Evolutionary conservation across 768 basidiomycete genomes (phyloP).

Genomic region (Mycena latifolia): DNA sequence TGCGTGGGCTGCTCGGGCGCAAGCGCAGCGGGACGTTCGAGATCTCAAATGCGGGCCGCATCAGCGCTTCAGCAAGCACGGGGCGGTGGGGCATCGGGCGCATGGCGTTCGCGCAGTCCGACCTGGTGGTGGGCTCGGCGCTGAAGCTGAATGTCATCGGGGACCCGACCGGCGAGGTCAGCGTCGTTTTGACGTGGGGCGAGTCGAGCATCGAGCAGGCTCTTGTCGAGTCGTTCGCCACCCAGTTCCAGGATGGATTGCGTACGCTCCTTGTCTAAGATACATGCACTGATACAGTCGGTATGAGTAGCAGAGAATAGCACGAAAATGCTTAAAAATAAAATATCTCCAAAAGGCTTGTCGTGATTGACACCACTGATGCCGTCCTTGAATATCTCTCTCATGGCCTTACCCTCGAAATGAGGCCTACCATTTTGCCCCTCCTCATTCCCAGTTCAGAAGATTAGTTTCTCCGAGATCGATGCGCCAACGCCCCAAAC

Average conservation of each 20-base stretch:
- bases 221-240: conserved; percentile 40
- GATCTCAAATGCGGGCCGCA: conserved; percentile 54
- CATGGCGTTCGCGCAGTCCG: conserved; percentile 46
- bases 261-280: conserved; percentile 7
- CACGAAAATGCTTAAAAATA: too few species aligned
- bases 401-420: too few species aligned
- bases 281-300: too few species aligned
- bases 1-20: conserved; percentile 47
- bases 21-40: conserved; percentile 49
- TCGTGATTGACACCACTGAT: too few species aligned
- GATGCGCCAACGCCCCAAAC: neutral
- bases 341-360: too few species aligned
- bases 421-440: too few species aligned
- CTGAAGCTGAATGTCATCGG: conserved; percentile 47
- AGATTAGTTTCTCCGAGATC: too few species aligned
- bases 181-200: conserved; percentile 41
- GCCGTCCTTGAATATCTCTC: too few species aligned
- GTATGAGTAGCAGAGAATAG: too few species aligned
- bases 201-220: conserved; percentile 35
- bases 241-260: conserved; percentile 34
- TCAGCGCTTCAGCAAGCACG: conserved; percentile 10
- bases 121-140: conserved; percentile 44
- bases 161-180: conserved; percentile 39
- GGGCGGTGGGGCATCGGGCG: conserved; percentile 38
- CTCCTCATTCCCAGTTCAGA: too few species aligned